Evolutionary conservation across 2,329 filamentous ascomycete species (phyloP).

Genomic region (Sporothrix humicola): DNA sequence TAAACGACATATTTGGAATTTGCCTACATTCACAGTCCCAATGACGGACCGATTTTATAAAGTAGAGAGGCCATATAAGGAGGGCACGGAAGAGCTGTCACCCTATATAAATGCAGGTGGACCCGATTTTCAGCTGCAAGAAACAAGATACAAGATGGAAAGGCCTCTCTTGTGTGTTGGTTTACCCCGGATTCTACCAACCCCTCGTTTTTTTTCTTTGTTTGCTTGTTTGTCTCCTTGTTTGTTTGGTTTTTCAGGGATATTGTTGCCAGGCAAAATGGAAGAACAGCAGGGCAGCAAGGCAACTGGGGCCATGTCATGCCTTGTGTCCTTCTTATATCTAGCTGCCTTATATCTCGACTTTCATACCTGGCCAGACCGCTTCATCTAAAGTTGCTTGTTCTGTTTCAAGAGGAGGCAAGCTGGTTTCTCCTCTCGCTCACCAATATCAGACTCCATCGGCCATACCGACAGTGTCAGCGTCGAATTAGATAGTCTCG

Average conservation of each 20-base stretch:
- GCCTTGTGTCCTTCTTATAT: too few species aligned
- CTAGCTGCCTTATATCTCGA: too few species aligned
- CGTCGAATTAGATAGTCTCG: background rate
- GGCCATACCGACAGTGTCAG: background rate
- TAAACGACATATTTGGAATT: background rate
- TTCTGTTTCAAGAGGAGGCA: background rate
- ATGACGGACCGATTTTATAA: background rate
- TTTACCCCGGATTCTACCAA: conserved; percentile 25
- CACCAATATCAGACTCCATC: background rate
- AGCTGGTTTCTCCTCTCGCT: background rate
- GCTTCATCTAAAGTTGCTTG: background rate
- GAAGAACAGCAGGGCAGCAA: background rate
- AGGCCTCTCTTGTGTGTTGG: background rate
- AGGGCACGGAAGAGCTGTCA: background rate
- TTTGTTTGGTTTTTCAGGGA: background rate
- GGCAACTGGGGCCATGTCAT: too few species aligned
- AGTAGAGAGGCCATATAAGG: background rate
- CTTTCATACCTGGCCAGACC: too few species aligned
- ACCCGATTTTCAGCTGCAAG: background rate
- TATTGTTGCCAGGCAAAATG: background rate
- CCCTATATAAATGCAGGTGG: background rate
- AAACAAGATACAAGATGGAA: background rate
- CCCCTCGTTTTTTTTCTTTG: conserved; percentile 11
- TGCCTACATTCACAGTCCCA: background rate
- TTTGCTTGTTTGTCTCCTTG: background rate